These are phyloP conservation scores for Groenewaldozyma salmanticensis DNA, from an alignment of 805 yeast genomes.

Conservation along the genomic window DNA sequence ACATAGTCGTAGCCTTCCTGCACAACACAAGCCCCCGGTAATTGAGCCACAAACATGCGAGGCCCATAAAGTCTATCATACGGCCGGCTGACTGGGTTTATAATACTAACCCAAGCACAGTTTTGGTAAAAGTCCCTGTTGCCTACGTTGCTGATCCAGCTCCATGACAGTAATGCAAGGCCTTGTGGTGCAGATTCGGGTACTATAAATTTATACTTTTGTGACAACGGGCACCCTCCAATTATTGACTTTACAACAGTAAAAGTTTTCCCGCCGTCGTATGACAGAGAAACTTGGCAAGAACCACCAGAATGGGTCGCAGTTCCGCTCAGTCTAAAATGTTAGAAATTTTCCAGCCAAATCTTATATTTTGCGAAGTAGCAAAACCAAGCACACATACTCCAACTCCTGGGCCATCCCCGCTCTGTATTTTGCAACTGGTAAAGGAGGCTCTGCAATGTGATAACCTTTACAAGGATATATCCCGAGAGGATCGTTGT, in stretches of 20 bases:
- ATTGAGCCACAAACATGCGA: constrained; percentile 15
- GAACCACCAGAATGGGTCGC: constrained; percentile 19
- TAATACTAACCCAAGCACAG: constrained; percentile 18
- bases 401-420: constrained; percentile 10
- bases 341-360: neutral
- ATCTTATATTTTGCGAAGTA: neutral
- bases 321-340: constrained; percentile 10
- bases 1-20: constrained; percentile 18
- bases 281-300: constrained; percentile 18
- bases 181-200: constrained; percentile 17
- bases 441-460: constrained; percentile 5
- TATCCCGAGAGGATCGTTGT: constrained; percentile 12
- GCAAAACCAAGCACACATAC: constrained; percentile 2
- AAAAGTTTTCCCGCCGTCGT: constrained; percentile 17
- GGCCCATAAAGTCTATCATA: constrained; percentile 8
- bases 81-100: constrained; percentile 3
- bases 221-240: constrained; percentile 18
- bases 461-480: constrained; percentile 21
- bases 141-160: constrained; percentile 17
- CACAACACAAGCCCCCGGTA: constrained; percentile 14
- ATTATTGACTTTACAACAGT: constrained; percentile 18
- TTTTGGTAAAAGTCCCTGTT: constrained; percentile 18
- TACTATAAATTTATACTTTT: constrained; percentile 13
- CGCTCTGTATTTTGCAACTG: constrained; percentile 13
- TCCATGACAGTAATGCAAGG: constrained; percentile 17